These are phyloP conservation scores for Sporothrix curviconia DNA, from an alignment of 2,329 filamentous ascomycete genomes.

Conservation along the genomic window DNA sequence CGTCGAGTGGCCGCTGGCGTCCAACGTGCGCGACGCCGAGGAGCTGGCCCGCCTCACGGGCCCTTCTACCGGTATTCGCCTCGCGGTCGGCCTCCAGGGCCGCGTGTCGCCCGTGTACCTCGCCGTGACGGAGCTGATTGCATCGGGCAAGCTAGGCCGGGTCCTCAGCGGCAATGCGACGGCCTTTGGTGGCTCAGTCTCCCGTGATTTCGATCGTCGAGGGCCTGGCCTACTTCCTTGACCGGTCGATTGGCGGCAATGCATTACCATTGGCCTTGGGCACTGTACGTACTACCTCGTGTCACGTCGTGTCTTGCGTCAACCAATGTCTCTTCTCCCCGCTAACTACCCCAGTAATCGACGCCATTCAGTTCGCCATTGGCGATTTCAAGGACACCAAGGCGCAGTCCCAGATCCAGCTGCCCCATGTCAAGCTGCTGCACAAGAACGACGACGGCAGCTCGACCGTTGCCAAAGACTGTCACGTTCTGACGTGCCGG, in stretches of 20 bases:
- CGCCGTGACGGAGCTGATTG: slow-evolving; percentile 40
- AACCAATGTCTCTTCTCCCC: not conserved
- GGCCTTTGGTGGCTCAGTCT: slow-evolving; percentile 31
- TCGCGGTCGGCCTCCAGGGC: slow-evolving; percentile 47
- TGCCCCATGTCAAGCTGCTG: slow-evolving; percentile 32
- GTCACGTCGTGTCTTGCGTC: too few relatives aligned
- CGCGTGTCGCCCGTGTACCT: slow-evolving; percentile 36
- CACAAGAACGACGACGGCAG: slow-evolving; percentile 16
- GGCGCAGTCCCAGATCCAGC: slow-evolving; percentile 39
- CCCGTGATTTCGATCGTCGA: slow-evolving; percentile 28
- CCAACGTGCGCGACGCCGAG: slow-evolving; percentile 33
- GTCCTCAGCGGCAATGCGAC: slow-evolving; percentile 45
- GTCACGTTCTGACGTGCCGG: slow-evolving; percentile 23
- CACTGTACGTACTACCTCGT: slow-evolving; percentile 32
- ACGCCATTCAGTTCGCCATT: slow-evolving; percentile 38
- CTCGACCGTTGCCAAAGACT: slow-evolving; percentile 14
- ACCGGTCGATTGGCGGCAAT: slow-evolving; percentile 42
- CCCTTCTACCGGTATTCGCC: slow-evolving; percentile 17
- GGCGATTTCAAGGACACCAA: slow-evolving; percentile 37
- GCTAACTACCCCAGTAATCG: slow-evolving; percentile 36
- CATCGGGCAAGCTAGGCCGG: slow-evolving; percentile 41
- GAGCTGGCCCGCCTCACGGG: slow-evolving; percentile 29
- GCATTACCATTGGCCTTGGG: slow-evolving; percentile 35
- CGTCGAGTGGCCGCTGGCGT: slow-evolving; percentile 53
- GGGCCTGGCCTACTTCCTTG: slow-evolving; percentile 41